Evolutionary conservation across 495 filamentous ascomycete genomes (phyloP).

Genomic region (Penicillium verhagenii): DNA sequence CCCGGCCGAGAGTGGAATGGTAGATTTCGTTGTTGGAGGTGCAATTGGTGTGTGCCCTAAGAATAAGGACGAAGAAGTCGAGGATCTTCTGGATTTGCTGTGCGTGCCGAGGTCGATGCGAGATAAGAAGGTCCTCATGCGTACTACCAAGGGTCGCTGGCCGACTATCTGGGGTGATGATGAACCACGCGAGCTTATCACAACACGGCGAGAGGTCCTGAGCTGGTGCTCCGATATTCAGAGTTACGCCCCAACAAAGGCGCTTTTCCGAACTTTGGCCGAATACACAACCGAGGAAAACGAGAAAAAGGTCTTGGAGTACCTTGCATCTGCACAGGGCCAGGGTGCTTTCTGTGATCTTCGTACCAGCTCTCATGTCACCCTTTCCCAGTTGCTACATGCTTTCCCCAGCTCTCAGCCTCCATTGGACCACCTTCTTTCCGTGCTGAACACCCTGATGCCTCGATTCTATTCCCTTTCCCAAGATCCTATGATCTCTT

Average conservation of each 20-base stretch:
- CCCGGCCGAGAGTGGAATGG: conserved; percentile 72
- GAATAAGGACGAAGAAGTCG: conserved; percentile 74
- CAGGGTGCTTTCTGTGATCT: conserved; percentile 95
- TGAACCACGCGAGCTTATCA: conserved; percentile 73
- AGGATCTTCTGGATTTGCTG: conserved; percentile 79
- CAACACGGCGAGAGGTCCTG: conserved; percentile 84
- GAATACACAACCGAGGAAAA: conserved; percentile 76
- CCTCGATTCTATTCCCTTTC: conserved; percentile 97
- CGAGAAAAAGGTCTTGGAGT: conserved; percentile 85
- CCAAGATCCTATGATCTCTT: conserved; percentile 88
- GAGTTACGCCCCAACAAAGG: conserved; percentile 87
- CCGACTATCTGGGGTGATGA: conserved; percentile 99
- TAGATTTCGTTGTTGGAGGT: conserved; percentile 95
- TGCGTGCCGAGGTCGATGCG: conserved; percentile 73
- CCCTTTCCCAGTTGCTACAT: conserved; percentile 77
- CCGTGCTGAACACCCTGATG: conserved; percentile 82
- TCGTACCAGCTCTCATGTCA: conserved; percentile 82
- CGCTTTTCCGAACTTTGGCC: conserved; percentile 78
- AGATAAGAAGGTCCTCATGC: conserved; percentile 74
- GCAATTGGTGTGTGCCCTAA: conserved; percentile 91
- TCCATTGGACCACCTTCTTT: conserved; percentile 76
- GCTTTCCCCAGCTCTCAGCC: conserved; percentile 92
- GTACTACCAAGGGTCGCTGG: conserved; percentile 82
- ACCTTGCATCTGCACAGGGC: conserved; percentile 84
- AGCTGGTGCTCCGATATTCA: conserved; percentile 96